Conservation (phyloP, 495 filamentous ascomycete genomes). For the Penicillium macrosclerotiorum region DNA sequence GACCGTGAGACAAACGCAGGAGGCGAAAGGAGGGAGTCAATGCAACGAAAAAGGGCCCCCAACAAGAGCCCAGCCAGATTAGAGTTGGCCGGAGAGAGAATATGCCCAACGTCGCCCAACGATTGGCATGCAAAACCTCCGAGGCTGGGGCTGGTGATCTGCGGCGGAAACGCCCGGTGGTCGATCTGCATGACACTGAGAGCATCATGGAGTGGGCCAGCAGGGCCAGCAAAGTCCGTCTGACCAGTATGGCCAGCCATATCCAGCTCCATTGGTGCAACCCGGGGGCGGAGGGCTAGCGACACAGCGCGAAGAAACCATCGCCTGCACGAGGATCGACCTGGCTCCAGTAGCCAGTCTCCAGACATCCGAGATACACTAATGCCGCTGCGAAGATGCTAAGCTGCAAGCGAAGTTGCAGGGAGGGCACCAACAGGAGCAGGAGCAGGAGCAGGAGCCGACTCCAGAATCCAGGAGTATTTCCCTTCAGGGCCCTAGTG, state of each 20-base stretch:
- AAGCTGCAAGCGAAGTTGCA: conserved; percentile 10
- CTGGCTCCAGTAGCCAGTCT: not conserved
- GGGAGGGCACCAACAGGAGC: not conserved
- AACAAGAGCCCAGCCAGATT: conserved; percentile 11
- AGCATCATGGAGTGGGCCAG: too few species aligned
- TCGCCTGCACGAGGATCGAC: conserved; percentile 7
- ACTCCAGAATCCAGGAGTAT: too few species aligned
- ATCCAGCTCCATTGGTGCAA: too few species aligned
- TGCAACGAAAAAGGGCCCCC: not conserved
- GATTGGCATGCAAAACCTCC: conserved; percentile 39
- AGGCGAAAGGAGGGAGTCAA: not conserved
- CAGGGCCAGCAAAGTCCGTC: too few species aligned
- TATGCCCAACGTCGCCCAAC: conserved; percentile 28
- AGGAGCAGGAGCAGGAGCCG: not conserved
- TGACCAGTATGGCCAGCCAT: too few species aligned
- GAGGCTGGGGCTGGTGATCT: conserved; percentile 33
- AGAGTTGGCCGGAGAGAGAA: conserved; percentile 26
- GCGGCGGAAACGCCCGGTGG: conserved; percentile 40
- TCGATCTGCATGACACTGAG: conserved; percentile 26
- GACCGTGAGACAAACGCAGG: not conserved
- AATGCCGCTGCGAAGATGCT: not conserved
- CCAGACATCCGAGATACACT: not conserved
- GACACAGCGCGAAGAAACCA: too few species aligned
- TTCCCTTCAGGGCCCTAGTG: too few species aligned
- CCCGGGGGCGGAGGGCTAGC: too few species aligned